Evolutionary conservation across 768 basidiomycete species (phyloP), one percentile per base, ranked within the genome.

Genomic region (Paxillus involutus): DNA sequence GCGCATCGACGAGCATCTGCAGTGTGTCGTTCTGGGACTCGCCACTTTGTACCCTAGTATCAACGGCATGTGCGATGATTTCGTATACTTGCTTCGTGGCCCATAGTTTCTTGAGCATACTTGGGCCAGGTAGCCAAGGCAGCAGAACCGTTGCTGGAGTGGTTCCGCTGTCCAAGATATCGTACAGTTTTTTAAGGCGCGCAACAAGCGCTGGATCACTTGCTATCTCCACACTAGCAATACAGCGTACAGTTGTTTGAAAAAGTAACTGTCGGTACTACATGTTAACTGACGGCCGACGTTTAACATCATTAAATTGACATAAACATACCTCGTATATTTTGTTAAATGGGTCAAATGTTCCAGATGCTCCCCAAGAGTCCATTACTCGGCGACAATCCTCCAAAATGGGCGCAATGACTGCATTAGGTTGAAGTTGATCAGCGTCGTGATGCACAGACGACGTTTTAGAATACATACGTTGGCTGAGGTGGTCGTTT

Each of bases 61-160:
- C 75, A 55, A 89, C 81, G 37, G 82, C 81, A 11, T 67, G 67
- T 47, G 76, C 74, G 49, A 90, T 68, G 58, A 91, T 88, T 58
- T 84, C 81, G 65, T 89, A 90, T 52, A 91, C 85, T 59, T 83
- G 74, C 68, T 88, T 90, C 32, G 89, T 90, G 14, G 89, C 84
- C 69, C 81, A 77, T 39, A 88, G 67, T 65, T 89, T 89, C 61
- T 72, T 79, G 49, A 89, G 67, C 83, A 87, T 87, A 17, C 86
- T 85, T 4, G 84, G 84, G 43, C 80, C 82, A 9, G 89, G 89
- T 46, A 91, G 71, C 89, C 89, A 91, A 36, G 89, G 89, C 30
- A 89, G 69, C 14, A 91, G 78, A 51, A 91, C 77, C 3, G 85
- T 86, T 2, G 84, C 78, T 1, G 88, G 86, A 0, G 89, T 90